A percentile compares a stretch with the other conserved stretches of the same genome.
Conservation (phyloP, 805 yeast genomes). For the Saccharomycopsis selenospora region DNA sequence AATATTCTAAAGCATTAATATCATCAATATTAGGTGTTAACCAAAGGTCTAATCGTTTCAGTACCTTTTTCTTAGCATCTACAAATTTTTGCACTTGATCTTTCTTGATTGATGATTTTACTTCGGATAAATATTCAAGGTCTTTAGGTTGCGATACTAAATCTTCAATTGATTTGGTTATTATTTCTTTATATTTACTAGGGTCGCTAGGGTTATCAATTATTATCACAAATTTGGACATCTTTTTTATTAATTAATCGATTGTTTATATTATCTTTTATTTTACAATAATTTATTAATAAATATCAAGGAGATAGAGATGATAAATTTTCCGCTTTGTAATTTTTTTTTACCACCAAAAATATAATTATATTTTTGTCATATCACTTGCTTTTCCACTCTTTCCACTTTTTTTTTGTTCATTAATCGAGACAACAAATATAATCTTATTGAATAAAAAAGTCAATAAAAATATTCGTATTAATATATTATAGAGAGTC, state of each 20-base stretch:
- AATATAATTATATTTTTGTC: no score
- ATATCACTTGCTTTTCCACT: no score
- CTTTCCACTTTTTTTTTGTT: no score
- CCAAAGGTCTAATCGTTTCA: constrained; percentile 25
- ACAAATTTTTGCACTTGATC: neutral
- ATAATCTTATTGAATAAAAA: no score
- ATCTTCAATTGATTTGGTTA: neutral
- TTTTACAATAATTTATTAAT: no score
- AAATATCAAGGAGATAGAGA: constrained; percentile 15
- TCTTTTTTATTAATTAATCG: no score
- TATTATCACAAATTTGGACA: neutral
- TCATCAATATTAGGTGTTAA: constrained; percentile 24
- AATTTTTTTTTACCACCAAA: constrained; percentile 9
- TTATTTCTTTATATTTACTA: neutral
- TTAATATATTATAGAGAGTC: no score
- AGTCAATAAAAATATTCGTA: no score
- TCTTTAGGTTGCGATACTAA: neutral
- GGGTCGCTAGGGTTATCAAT: neutral
- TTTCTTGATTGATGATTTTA: neutral
- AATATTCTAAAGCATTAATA: constrained; percentile 26
- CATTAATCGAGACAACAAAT: no score
- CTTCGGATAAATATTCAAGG: neutral
- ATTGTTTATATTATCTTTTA: no score
- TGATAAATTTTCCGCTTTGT: constrained; percentile 22
- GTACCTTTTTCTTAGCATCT: neutral